These are phyloP conservation scores for Saccharomycopsis amapae DNA, from an alignment of 805 yeast species.

Conservation along the genomic window DNA sequence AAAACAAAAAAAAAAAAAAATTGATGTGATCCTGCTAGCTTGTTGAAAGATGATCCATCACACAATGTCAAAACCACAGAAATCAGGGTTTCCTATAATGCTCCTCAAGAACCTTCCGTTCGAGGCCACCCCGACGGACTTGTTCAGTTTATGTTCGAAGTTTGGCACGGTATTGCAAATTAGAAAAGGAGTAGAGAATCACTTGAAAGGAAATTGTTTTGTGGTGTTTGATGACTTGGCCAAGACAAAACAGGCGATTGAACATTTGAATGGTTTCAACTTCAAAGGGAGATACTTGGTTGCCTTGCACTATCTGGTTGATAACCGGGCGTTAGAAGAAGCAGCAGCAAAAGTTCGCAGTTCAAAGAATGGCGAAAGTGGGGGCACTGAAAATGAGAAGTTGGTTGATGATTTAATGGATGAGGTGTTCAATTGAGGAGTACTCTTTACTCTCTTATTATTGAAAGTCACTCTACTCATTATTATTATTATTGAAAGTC, in stretches of 20 bases:
- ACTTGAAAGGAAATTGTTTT: conserved; percentile 32
- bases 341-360: conserved; percentile 11
- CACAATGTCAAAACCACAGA: neutral
- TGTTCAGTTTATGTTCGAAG: conserved; percentile 31
- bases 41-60: neutral
- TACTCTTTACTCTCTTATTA: too few relatives aligned
- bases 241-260: conserved; percentile 30
- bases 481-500: too few relatives aligned
- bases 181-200: conserved; percentile 23
- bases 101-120: conserved; percentile 36
- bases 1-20: too few relatives aligned
- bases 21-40: too few relatives aligned
- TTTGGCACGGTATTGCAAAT: conserved; percentile 35
- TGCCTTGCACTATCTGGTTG: conserved; percentile 30
- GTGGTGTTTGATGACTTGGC: conserved; percentile 30
- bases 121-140: conserved; percentile 27
- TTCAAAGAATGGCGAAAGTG: neutral
- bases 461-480: too few relatives aligned
- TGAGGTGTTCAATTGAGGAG: too few relatives aligned
- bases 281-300: conserved; percentile 36
- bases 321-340: conserved; percentile 24
- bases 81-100: conserved; percentile 24
- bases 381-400: neutral
- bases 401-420: neutral
- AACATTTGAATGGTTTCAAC: conserved; percentile 36